Evolutionary conservation across 768 basidiomycete species (phyloP), one percentile per base, ranked within the genome.

Genomic region (Tulasnella sp.): DNA sequence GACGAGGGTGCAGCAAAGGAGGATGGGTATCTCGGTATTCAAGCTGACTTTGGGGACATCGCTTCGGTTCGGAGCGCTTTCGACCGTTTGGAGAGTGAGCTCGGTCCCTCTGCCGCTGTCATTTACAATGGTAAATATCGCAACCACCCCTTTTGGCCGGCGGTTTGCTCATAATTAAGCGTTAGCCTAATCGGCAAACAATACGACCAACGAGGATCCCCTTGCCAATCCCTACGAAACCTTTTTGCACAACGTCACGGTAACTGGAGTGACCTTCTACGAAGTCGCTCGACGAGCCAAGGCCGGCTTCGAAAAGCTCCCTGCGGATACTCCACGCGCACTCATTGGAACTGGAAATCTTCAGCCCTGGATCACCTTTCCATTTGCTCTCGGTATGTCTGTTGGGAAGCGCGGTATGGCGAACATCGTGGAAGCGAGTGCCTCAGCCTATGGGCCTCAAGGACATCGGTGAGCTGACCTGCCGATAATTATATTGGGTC

Each of bases 231-330:
- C 36, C 12, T 78, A 73, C 62, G 40, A 71, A 14, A 52, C 24
- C 21, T 78, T 78, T 42, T 31, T 71, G 7, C 24, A 4, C 31
- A 39, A 40, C 27, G 38, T 42, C 12, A 27, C 71, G 4, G 77
- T 72, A 9, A 78, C 24, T 40, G 77, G 77, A 6, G 39, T 71
- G 24, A 78, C 18, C 31, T 24, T 56, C 0, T 78, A 71, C 31
- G 38, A 71, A 52, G 77, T 52, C 34, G 77, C 62, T 39, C 38
- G 52, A 14, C 62, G 34, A 31, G 58, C 77, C 4, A 71, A 71
- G 58, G 40, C 40, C 24, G 77, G 71, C 9, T 78, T 78, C 77
- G 77, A 78, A 36, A 74, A 71, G 77, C 77, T 78, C 34, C n/a
- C 46, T 24, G 1, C 42, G 18, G 39, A 46, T 36, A 27, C 27